A percentile compares a stretch with the other conserved stretches of the same genome.
phyloP scores from a whole-genome alignment of 192 early-diverging fungal species.

The Coemansia furcata region DNA sequence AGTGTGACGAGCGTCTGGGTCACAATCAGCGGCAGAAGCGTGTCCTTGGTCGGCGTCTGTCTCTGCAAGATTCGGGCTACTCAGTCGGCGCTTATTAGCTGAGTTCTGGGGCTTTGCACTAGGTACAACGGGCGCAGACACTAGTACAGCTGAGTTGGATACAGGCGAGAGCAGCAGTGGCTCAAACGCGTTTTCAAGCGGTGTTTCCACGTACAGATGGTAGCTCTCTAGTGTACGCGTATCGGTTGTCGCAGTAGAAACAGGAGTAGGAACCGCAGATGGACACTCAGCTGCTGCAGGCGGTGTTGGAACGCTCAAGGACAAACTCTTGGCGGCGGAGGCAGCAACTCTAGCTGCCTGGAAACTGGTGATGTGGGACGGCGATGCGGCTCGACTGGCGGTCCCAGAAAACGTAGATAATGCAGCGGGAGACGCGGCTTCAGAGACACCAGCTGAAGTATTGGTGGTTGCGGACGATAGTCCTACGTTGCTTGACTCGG shows the following conservation, averaged over 20 bases:
- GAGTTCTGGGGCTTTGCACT: neutral
- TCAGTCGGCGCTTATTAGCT: conserved; percentile 42
- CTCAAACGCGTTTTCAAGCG: conserved; percentile 31
- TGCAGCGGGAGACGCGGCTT: conserved; percentile 5
- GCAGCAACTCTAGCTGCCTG: conserved; percentile 40
- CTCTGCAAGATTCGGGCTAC: conserved; percentile 27
- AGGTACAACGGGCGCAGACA: neutral
- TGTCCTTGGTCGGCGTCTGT: neutral
- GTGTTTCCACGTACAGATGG: conserved; percentile 49
- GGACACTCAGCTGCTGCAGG: neutral
- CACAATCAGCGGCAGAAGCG: neutral
- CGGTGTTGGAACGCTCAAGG: conserved; percentile 15
- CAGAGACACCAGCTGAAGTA: neutral
- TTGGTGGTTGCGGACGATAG: neutral
- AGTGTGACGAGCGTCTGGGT: conserved; percentile 12
- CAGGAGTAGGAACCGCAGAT: neutral
- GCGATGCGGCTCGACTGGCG: conserved; percentile 41
- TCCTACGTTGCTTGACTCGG: neutral
- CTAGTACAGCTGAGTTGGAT: neutral
- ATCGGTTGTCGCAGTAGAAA: conserved; percentile 9
- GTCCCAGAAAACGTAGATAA: conserved; percentile 15
- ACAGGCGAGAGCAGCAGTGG: conserved; percentile 11
- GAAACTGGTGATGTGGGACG: conserved; percentile 28
- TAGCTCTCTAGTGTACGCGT: conserved; percentile 37
- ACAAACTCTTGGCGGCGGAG: conserved; percentile 28